These are phyloP conservation scores for Fusarium dlaminii DNA, from an alignment of 2,329 filamentous ascomycete species.

Conservation along the genomic window DNA sequence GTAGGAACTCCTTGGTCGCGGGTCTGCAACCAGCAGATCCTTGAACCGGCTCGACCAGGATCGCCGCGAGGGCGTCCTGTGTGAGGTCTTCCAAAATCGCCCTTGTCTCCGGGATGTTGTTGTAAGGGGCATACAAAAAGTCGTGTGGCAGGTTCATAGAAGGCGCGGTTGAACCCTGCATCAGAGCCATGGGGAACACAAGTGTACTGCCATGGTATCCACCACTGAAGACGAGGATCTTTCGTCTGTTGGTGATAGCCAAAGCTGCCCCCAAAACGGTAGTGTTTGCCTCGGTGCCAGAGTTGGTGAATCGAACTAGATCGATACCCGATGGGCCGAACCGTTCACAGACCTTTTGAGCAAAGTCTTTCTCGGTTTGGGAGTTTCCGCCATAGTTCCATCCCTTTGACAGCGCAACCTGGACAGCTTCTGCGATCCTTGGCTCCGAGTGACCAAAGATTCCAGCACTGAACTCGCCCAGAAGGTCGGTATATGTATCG, in stretches of 20 bases:
- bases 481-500: rapidly evolving
- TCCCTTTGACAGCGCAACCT: not conserved
- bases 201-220: not conserved
- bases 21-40: no score
- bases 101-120: not conserved
- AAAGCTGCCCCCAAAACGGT: not conserved
- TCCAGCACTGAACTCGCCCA: not conserved
- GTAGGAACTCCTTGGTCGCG: no score
- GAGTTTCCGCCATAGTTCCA: not conserved
- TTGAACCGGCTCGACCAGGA: not conserved
- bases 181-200: not conserved
- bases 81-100: no score
- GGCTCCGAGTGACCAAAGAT: not conserved
- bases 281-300: not conserved
- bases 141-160: not conserved
- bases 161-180: no score
- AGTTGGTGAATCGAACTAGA: not conserved
- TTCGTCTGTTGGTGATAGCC: not conserved
- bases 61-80: not conserved
- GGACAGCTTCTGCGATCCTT: not conserved
- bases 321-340: not conserved
- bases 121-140: not conserved
- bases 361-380: not conserved
- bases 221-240: not conserved
- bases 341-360: not conserved